These are phyloP conservation scores for Aspergillus sp. DNA, from an alignment of 2,329 filamentous ascomycete species.

Conservation along the genomic window DNA sequence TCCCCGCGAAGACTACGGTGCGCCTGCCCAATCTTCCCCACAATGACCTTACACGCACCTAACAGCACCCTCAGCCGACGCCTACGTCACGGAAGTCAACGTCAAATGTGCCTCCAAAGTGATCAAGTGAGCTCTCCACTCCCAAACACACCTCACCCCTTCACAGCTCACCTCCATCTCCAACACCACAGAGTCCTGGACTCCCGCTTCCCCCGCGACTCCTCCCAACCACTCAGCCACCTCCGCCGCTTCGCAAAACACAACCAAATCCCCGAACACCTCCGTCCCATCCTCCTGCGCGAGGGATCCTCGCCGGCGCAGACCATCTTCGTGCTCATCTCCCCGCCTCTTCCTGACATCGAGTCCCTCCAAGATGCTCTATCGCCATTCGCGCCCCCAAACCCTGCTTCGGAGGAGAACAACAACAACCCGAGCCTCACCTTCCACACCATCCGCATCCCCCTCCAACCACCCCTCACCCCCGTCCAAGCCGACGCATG, in stretches of 20 bases:
- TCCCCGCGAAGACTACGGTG: slow-evolving; percentile 46
- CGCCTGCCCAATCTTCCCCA: slow-evolving; percentile 3
- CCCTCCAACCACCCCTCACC: slow-evolving; percentile 45
- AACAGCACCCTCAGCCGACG: slow-evolving; percentile 37
- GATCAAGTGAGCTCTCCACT: slow-evolving; percentile 38
- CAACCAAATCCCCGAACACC: slow-evolving; percentile 34
- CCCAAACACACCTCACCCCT: not conserved
- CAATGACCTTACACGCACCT: slow-evolving; percentile 4
- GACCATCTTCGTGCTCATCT: slow-evolving; percentile 46
- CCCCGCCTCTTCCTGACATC: slow-evolving; percentile 43
- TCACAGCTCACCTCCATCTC: not conserved
- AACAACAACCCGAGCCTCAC: slow-evolving; percentile 18
- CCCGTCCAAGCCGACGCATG: slow-evolving; percentile 45
- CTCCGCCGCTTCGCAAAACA: slow-evolving; percentile 46
- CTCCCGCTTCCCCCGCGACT: slow-evolving; percentile 37
- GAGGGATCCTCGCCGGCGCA: slow-evolving; percentile 23
- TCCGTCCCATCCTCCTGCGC: slow-evolving; percentile 28
- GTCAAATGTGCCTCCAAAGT: slow-evolving; percentile 48
- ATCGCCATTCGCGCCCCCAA: slow-evolving; percentile 36
- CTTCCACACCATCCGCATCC: slow-evolving; percentile 40
- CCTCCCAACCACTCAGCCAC: slow-evolving; percentile 37
- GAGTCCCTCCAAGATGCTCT: slow-evolving; percentile 39
- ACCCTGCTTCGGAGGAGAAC: not conserved
- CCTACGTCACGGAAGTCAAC: slow-evolving; percentile 48
- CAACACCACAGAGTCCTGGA: slow-evolving; percentile 40